These are phyloP conservation scores for Panicum virgatum DNA, from an alignment of 202 grass and related monocot genomes.

Conservation along the genomic window DNA sequence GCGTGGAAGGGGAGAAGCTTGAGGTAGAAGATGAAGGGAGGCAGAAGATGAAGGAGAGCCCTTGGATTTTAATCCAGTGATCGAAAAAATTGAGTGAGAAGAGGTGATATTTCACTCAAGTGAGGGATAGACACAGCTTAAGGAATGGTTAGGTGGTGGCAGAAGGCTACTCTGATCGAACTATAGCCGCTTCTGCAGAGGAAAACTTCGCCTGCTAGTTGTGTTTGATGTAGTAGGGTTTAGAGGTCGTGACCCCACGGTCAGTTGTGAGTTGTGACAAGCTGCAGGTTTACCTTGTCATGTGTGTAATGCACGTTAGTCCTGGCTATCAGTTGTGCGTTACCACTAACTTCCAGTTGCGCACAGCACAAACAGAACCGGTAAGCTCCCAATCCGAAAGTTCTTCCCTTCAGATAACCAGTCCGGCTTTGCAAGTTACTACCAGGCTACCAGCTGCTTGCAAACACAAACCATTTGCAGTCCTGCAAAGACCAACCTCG, in stretches of 20 bases:
- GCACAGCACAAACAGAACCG: not conserved
- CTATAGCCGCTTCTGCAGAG: not conserved
- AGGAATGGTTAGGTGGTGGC: not conserved
- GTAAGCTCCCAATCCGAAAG: not conserved
- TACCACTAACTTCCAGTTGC: slow-evolving; percentile 14
- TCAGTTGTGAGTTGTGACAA: not conserved
- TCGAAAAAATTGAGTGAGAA: too few relatives aligned
- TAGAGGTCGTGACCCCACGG: not conserved
- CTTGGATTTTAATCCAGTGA: too few relatives aligned
- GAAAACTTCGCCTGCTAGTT: not conserved
- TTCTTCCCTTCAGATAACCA: not conserved
- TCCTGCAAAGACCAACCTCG: not conserved
- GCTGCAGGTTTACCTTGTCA: not conserved
- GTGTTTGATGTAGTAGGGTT: slow-evolving; percentile 1
- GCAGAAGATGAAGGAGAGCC: too few relatives aligned
- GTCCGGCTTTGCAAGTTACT: not conserved
- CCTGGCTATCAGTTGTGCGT: not conserved
- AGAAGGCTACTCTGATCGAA: not conserved
- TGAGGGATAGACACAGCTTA: too few relatives aligned
- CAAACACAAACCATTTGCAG: not conserved
- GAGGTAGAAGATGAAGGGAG: too few relatives aligned
- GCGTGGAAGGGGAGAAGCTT: too few relatives aligned
- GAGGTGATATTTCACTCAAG: too few relatives aligned
- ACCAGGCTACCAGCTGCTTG: not conserved
- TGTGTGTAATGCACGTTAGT: slow-evolving; percentile 5